Evolutionary conservation across 805 yeast species (phyloP).

Genomic region (Candida pini): DNA sequence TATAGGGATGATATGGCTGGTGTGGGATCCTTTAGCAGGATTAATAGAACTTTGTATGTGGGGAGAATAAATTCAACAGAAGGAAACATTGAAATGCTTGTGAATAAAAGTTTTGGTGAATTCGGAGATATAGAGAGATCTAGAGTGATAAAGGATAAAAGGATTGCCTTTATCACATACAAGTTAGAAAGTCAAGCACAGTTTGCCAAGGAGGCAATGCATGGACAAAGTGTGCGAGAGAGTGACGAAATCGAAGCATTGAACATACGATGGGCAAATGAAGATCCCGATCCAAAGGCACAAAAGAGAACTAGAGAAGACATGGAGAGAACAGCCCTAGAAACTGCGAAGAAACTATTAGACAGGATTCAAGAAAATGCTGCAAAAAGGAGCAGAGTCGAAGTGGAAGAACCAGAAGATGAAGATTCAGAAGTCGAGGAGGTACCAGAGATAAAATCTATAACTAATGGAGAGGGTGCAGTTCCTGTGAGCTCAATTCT

Average conservation of each 20-base stretch:
- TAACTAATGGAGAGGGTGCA: too few species aligned
- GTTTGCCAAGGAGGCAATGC: slow-evolving; percentile 94
- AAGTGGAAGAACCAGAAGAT: slow-evolving; percentile 20
- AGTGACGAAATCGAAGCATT: slow-evolving; percentile 57
- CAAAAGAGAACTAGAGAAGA: slow-evolving; percentile 43
- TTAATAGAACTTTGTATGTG: slow-evolving; percentile 73
- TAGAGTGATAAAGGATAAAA: slow-evolving; percentile 52
- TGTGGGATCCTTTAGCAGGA: slow-evolving; percentile 68
- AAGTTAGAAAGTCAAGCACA: slow-evolving; percentile 72
- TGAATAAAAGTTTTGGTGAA: slow-evolving; percentile 54
- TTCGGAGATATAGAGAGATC: slow-evolving; percentile 73
- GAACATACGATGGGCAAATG: slow-evolving; percentile 81
- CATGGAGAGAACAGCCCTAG: slow-evolving; percentile 47
- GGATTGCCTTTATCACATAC: slow-evolving; percentile 76
- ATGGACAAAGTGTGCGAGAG: slow-evolving; percentile 57
- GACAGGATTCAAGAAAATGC: slow-evolving; percentile 24
- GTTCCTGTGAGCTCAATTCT: too few species aligned
- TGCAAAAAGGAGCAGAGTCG: slow-evolving; percentile 16
- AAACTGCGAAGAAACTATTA: slow-evolving; percentile 43
- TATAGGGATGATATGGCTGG: slow-evolving; percentile 94
- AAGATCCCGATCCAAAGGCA: slow-evolving; percentile 75
- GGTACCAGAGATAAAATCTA: neutral
- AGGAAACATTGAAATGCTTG: slow-evolving; percentile 31
- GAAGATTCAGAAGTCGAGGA: neutral
- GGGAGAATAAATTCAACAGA: slow-evolving; percentile 47